Evolutionary conservation across 2,329 filamentous ascomycete genomes (phyloP).

Genomic region (Alternaria arbusti): DNA sequence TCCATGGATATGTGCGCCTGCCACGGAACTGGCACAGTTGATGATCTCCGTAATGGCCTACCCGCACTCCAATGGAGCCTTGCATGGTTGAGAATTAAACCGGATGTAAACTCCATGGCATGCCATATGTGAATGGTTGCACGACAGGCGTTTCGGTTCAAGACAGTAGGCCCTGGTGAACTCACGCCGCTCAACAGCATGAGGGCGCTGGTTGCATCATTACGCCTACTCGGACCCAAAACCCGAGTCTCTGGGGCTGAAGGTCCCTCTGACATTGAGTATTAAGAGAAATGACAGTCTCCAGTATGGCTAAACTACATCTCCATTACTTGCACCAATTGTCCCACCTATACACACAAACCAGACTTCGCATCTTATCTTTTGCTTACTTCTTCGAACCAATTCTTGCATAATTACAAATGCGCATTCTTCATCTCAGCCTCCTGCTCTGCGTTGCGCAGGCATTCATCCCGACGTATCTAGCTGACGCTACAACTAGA

Average conservation of each 20-base stretch:
- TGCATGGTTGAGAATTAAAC: neutral
- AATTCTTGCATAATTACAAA: accelerated
- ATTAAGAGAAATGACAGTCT: neutral
- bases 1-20: neutral
- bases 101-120: neutral
- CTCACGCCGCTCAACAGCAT: neutral
- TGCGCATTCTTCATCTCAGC: neutral
- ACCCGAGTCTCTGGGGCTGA: neutral
- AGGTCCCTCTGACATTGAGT: neutral
- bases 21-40: neutral
- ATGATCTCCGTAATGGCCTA: neutral
- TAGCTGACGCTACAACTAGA: neutral
- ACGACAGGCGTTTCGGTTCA: neutral
- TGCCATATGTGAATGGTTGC: neutral
- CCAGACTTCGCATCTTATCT: neutral
- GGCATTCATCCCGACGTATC: neutral
- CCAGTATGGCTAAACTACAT: neutral
- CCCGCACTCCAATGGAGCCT: neutral
- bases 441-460: neutral
- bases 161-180: neutral
- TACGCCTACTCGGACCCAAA: neutral
- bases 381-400: neutral
- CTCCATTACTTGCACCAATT: neutral
- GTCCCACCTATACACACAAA: accelerated
- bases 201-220: neutral